Base-by-base conservation (phyloP, 352 stramenopile genomes). In the Hyaloperonospora arabidopsidis region DNA sequence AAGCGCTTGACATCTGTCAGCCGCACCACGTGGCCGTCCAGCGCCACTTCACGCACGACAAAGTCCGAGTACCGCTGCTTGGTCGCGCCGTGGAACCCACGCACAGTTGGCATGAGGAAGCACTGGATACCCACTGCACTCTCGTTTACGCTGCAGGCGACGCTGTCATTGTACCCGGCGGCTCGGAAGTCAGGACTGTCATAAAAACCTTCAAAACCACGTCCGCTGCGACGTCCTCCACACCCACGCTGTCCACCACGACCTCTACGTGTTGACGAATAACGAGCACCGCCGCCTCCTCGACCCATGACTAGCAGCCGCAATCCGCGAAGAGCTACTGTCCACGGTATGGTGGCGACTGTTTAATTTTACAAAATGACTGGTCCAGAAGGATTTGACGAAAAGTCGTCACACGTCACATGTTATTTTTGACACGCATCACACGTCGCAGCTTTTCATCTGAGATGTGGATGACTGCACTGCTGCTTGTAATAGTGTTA, bases 41-140 rank as follows among this genome's bases (percentile, higher is more conserved):
- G 54, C 13, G 75, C 68, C 44, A 96, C 79, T 50, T 97, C 89
- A 18, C 77, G 84, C 54, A 97, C 89, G 29, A 96, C 65, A 70
- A 97, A 97, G 63, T 97, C 89, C 54, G 86, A 95, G 68, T 86
- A 97, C 1, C 89, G 82, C 64, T 95, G 75, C 59, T 97, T 97
- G 52, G 89, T 82, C 17, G 86, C 70, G 6, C 87, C 87, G 52
- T 84, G 74, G 63, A 96, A 96, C 17, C 87, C 84, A 0, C 50
- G 45, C 18, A 87, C 69, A 21, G 85, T 65, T 10, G 79, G 72
- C 57, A 56, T 60, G 21, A 89, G 48, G 63, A 86, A 95, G 45
- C 66, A 50, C 43, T 66, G 55, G 68, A 95, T 95, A 28, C 84
- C 84, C 13, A 95, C 84, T 0, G 75, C 65, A 2, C 51, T 51